Evolutionary conservation across 805 yeast genomes (phyloP).

Genomic region (Blastobotrys chiropterorum): DNA sequence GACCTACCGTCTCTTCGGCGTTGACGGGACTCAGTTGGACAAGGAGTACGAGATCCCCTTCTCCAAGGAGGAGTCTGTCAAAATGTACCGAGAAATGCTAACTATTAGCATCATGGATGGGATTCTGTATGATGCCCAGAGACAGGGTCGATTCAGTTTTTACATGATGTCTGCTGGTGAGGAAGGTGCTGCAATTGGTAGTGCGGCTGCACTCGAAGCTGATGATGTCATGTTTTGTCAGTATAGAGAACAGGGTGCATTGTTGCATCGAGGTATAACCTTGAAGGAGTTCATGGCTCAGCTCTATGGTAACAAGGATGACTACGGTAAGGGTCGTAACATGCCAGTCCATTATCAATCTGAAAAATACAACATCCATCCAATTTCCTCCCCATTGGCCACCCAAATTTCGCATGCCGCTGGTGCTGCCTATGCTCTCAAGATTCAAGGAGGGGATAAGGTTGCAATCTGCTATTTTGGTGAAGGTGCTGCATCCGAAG

Average conservation of each 20-base stretch:
- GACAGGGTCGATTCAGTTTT: constrained; percentile 31
- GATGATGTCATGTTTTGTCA: constrained; percentile 29
- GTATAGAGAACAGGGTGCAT: constrained; percentile 31
- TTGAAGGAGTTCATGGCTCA: constrained; percentile 29
- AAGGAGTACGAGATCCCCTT: constrained; percentile 20
- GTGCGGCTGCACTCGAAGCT: constrained; percentile 28
- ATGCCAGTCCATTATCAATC: constrained; percentile 33
- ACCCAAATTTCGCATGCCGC: constrained; percentile 34
- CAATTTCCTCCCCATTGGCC: constrained; percentile 31
- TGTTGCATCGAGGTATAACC: constrained; percentile 29
- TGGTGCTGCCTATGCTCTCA: constrained; percentile 33
- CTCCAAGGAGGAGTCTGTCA: constrained; percentile 19
- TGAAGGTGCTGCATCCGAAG: constrained; percentile 34
- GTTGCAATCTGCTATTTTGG: constrained; percentile 30
- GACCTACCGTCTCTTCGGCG: constrained; percentile 26
- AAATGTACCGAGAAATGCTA: constrained; percentile 30
- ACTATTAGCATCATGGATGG: constrained; percentile 28
- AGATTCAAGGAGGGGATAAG: constrained; percentile 25
- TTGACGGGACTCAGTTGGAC: constrained; percentile 26
- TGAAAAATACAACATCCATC: constrained; percentile 27
- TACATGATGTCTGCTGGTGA: constrained; percentile 34
- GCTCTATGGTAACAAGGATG: constrained; percentile 26
- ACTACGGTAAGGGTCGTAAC: constrained; percentile 27
- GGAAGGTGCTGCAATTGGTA: constrained; percentile 32
- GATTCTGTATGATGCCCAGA: constrained; percentile 32